Percentiles rank a stretch among this genome's conserved stretches.
Conservation (phyloP, 108 stramenopile genomes). For the Nitzschia palea region DNA sequence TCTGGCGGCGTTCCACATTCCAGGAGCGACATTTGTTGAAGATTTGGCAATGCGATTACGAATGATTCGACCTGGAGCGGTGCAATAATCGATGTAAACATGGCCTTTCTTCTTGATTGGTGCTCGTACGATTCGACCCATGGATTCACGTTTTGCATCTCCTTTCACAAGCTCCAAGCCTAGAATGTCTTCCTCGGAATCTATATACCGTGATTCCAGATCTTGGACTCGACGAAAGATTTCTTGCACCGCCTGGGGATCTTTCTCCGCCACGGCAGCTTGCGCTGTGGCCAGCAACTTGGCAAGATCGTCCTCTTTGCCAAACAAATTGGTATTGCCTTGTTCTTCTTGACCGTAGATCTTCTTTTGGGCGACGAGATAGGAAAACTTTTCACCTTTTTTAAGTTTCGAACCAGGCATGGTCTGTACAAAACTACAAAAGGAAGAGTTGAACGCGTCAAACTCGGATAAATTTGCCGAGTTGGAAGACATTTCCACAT, state of each 20-base stretch:
- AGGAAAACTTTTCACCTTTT: slow-evolving; percentile 82
- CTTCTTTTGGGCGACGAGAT: slow-evolving; percentile 80
- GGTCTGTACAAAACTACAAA: slow-evolving; percentile 87
- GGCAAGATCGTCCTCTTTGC: slow-evolving; percentile 40
- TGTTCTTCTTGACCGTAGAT: slow-evolving; percentile 17
- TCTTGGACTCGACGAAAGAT: slow-evolving; percentile 34
- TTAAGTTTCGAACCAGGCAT: slow-evolving; percentile 54
- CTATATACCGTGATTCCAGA: slow-evolving; percentile 48
- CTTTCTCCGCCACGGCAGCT: slow-evolving; percentile 37
- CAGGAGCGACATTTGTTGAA: slow-evolving; percentile 60
- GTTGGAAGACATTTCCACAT: slow-evolving; percentile 12
- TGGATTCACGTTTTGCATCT: slow-evolving; percentile 49
- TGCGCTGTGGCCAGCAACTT: slow-evolving; percentile 49
- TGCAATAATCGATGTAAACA: slow-evolving; percentile 75
- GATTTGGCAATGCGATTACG: slow-evolving; percentile 63
- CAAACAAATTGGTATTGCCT: background rate
- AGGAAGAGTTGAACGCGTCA: slow-evolving; percentile 58
- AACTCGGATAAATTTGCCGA: slow-evolving; percentile 34
- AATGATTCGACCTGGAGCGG: slow-evolving; percentile 60
- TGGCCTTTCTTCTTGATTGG: slow-evolving; percentile 80
- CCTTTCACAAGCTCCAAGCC: slow-evolving; percentile 73
- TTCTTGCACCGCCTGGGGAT: slow-evolving; percentile 17
- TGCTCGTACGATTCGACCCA: slow-evolving; percentile 74
- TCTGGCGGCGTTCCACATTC: slow-evolving; percentile 67
- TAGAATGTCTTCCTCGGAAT: slow-evolving; percentile 57